Percentiles rank a stretch among this genome's conserved stretches.
Evolutionary conservation across 1,284 basidiomycete genomes (phyloP).

Genomic region (Porogramme epimiltina): DNA sequence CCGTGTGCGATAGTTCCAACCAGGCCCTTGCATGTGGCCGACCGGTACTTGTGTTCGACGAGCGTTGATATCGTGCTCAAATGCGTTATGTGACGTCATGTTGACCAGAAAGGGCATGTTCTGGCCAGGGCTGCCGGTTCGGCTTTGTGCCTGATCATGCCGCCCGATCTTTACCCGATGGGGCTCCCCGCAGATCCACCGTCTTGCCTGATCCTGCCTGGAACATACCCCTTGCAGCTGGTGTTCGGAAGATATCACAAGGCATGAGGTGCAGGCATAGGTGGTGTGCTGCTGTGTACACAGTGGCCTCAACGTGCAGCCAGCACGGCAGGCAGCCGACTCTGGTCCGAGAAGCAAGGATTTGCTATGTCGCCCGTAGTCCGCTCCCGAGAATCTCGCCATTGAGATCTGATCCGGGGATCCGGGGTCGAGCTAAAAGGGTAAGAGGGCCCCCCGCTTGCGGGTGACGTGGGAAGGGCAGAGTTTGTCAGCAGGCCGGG

Average conservation of each 20-base stretch:
- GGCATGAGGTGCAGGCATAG: no score
- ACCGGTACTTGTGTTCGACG: no score
- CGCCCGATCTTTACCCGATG: slow-evolving; percentile 5
- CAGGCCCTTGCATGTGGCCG: no score
- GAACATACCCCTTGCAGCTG: no score
- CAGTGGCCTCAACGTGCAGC: no score
- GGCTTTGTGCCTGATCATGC: slow-evolving; percentile 5
- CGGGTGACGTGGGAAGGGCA: slow-evolving; percentile 12
- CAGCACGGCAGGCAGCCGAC: no score
- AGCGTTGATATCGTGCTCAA: no score
- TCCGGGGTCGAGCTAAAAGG: not conserved
- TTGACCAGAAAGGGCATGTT: not conserved
- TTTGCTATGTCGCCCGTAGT: not conserved
- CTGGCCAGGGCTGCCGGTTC: not conserved
- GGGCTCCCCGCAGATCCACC: slow-evolving; percentile 3
- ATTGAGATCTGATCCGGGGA: slow-evolving; percentile 13
- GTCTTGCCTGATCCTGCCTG: not conserved
- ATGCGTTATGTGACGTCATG: slow-evolving; percentile 4
- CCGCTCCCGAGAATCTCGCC: slow-evolving; percentile 8
- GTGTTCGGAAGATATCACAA: no score
- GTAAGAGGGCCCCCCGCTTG: slow-evolving; percentile 5
- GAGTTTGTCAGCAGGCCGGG: slow-evolving; percentile 17
- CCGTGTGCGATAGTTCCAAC: no score
- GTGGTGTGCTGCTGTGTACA: no score
- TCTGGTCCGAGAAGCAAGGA: not conserved